These are phyloP conservation scores for Fusarium cicatricum DNA, from an alignment of 2,329 filamentous ascomycete species.

Conservation along the genomic window DNA sequence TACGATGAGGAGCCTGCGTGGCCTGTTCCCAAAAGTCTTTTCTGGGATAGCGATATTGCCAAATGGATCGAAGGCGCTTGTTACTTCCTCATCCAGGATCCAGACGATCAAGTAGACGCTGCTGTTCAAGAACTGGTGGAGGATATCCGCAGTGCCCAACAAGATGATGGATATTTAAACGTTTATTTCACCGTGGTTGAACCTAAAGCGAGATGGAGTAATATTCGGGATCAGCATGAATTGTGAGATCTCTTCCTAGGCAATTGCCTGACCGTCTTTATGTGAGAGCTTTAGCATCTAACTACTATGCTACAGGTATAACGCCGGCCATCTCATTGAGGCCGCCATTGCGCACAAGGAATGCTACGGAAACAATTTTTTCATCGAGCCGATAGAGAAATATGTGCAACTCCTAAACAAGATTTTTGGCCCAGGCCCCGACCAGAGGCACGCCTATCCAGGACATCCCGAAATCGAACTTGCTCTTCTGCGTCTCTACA, in stretches of 20 bases:
- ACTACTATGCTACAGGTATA: too few species aligned
- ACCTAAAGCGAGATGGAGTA: slow-evolving; percentile 4
- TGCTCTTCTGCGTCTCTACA: slow-evolving; percentile 1
- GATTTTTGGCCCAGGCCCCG: not conserved
- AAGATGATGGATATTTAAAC: slow-evolving; percentile 8
- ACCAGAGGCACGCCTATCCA: slow-evolving; percentile 5
- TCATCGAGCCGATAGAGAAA: too few species aligned
- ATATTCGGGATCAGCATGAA: slow-evolving; percentile 7
- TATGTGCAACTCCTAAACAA: too few species aligned
- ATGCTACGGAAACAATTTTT: not conserved
- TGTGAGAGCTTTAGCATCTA: too few species aligned
- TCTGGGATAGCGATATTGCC: slow-evolving; percentile 17
- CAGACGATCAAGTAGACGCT: not conserved
- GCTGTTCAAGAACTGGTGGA: slow-evolving; percentile 1
- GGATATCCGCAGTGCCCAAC: slow-evolving; percentile 1
- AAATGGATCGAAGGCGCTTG: slow-evolving; percentile 6
- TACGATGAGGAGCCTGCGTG: too few species aligned
- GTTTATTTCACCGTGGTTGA: slow-evolving; percentile 6
- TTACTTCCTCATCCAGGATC: slow-evolving; percentile 5
- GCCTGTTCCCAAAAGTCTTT: not conserved
- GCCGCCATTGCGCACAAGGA: not conserved
- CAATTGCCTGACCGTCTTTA: too few species aligned
- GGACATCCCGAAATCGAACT: slow-evolving; percentile 10
- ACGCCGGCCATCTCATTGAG: slow-evolving; percentile 1
- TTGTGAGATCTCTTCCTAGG: not conserved